Conservation (phyloP, 208 protist genomes). For the Acanthamoeba polyphaga region DNA sequence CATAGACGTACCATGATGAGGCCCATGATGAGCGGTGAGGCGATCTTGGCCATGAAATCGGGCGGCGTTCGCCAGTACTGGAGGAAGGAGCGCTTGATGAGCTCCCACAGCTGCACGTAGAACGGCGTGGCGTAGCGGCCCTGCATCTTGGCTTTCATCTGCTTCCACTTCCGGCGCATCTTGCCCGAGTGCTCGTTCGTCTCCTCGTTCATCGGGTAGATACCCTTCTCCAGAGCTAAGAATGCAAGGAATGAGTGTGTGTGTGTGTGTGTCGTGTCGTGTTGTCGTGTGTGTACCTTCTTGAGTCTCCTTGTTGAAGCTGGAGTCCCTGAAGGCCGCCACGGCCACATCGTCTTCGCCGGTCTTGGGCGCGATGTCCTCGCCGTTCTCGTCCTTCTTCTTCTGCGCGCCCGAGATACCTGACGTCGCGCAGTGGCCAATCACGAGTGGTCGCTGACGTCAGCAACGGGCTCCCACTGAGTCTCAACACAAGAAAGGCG, state of each 20-base stretch:
- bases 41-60: slow-evolving; percentile 56
- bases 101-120: slow-evolving; percentile 45
- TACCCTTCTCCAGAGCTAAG: slow-evolving; percentile 14
- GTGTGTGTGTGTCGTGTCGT: neutral
- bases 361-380: neutral
- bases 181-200: neutral
- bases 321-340: neutral
- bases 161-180: slow-evolving; percentile 14
- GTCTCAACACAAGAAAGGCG: neutral
- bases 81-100: neutral
- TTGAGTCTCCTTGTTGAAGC: neutral
- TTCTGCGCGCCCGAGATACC: neutral
- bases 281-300: neutral
- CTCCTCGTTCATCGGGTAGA: slow-evolving; percentile 36
- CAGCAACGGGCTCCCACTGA: neutral
- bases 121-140: slow-evolving; percentile 30
- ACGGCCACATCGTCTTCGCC: slow-evolving; percentile 8
- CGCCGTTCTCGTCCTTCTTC: slow-evolving; percentile 21
- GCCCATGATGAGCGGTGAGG: neutral
- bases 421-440: neutral
- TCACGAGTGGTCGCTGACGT: neutral
- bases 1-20: slow-evolving; percentile 1
- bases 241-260: neutral
- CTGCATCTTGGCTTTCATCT: slow-evolving; percentile 61
- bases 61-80: slow-evolving; percentile 60